A percentile compares a stretch with the other conserved stretches of the same genome.
These are phyloP conservation scores for Radiomyces spectabilis DNA, from an alignment of 192 early-diverging fungal genomes.

Conservation along the genomic window DNA sequence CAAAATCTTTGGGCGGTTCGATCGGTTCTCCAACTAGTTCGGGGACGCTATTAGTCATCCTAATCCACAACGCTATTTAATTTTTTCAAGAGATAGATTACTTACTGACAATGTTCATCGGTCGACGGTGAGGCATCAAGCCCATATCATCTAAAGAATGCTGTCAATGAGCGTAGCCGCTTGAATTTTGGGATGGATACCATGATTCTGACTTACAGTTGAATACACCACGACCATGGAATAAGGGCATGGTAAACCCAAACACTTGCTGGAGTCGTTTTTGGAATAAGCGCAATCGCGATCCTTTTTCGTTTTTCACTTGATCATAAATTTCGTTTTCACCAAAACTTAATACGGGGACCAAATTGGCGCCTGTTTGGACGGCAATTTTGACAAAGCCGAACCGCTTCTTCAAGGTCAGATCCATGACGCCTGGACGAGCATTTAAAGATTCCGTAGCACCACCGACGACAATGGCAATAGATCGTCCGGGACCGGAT, in stretches of 20 bases:
- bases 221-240: slow-evolving; percentile 82
- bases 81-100: too few relatives aligned
- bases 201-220: slow-evolving; percentile 50
- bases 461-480: slow-evolving; percentile 87
- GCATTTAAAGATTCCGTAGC: slow-evolving; percentile 76
- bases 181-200: too few relatives aligned
- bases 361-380: slow-evolving; percentile 62
- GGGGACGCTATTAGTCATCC: too few relatives aligned
- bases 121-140: slow-evolving; percentile 41
- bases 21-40: slow-evolving; percentile 52
- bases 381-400: slow-evolving; percentile 94
- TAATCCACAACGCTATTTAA: neutral
- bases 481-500: slow-evolving; percentile 56
- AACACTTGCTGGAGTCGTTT: slow-evolving; percentile 53
- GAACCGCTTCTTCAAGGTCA: slow-evolving; percentile 71
- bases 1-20: slow-evolving; percentile 35
- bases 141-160: slow-evolving; percentile 51
- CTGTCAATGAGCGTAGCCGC: too few relatives aligned
- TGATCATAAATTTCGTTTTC: slow-evolving; percentile 89
- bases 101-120: slow-evolving; percentile 29
- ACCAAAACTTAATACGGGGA: slow-evolving; percentile 88
- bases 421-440: slow-evolving; percentile 50
- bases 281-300: slow-evolving; percentile 60
- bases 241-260: slow-evolving; percentile 69
- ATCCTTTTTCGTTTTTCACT: slow-evolving; percentile 58